These are phyloP conservation scores for Penicillium sp. DNA, from an alignment of 2,329 filamentous ascomycete genomes.

Conservation along the genomic window DNA sequence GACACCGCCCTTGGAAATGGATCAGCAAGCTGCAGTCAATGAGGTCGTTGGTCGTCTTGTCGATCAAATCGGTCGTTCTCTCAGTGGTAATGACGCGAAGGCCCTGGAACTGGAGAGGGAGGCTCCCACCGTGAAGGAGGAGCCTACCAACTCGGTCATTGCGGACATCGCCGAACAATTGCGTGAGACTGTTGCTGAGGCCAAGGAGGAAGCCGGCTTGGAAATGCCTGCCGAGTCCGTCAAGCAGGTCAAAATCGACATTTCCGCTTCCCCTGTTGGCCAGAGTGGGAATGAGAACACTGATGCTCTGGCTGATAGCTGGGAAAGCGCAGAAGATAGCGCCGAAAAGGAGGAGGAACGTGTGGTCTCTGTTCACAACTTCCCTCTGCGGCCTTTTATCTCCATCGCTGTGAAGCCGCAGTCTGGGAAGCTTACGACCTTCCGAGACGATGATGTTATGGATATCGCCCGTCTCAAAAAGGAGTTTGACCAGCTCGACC, in stretches of 20 bases:
- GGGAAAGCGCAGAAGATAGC: conserved; percentile 76
- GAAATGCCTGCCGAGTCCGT: conserved; percentile 42
- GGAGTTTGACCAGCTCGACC: conserved; percentile 95
- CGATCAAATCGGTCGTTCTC: conserved; percentile 57
- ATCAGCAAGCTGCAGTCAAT: conserved; percentile 64
- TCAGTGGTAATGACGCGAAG: conserved; percentile 35
- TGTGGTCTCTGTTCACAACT: conserved; percentile 82
- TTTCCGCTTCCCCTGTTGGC: conserved; percentile 50
- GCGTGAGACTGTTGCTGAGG: conserved; percentile 43
- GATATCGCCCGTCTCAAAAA: conserved; percentile 95
- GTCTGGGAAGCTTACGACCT: conserved; percentile 51
- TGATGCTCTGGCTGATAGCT: conserved; percentile 71
- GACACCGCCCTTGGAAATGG: conserved; percentile 28
- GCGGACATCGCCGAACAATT: conserved; percentile 32
- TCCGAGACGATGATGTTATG: conserved; percentile 79
- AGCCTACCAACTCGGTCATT: conserved; percentile 37
- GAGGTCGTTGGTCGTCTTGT: conserved; percentile 68
- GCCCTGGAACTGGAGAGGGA: conserved; percentile 51
- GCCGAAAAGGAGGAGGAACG: conserved; percentile 65
- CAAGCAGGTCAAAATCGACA: conserved; percentile 44
- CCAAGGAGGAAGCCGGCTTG: conserved; percentile 34
- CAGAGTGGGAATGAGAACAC: conserved; percentile 58
- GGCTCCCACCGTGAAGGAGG: conserved; percentile 31
- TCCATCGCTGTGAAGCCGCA: conserved; percentile 67
- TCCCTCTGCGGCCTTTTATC: conserved; percentile 95